Percentiles rank a stretch among this genome's conserved stretches.
These are phyloP conservation scores for Camelina neglecta DNA, from an alignment of 345 rosid species.

Conservation along the genomic window DNA sequence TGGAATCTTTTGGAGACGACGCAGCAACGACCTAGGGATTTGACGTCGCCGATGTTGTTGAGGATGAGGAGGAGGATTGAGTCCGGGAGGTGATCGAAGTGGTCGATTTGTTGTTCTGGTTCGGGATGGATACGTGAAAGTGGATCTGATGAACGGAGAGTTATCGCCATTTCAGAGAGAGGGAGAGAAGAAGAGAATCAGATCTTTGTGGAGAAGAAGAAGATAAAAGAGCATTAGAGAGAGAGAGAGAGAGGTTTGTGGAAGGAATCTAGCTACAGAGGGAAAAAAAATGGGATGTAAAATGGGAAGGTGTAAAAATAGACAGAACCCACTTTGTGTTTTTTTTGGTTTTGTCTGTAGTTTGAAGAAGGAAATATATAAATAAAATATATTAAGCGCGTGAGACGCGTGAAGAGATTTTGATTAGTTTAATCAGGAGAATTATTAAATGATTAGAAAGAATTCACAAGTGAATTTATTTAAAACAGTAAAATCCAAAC, in stretches of 20 bases:
- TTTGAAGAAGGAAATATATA: neutral
- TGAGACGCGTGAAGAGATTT: conserved; percentile 12
- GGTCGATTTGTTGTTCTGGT: conserved; percentile 54
- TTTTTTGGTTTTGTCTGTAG: neutral
- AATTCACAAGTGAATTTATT: no score
- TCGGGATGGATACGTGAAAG: conserved; percentile 58
- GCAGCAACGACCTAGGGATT: conserved; percentile 88
- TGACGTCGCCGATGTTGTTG: conserved; percentile 90
- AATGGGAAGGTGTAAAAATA: no score
- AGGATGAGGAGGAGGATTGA: conserved; percentile 74
- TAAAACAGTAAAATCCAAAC: no score
- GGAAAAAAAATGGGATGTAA: no score
- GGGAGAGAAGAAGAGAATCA: neutral
- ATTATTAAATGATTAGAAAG: neutral
- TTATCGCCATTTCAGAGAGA: conserved; percentile 30
- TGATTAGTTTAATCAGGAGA: neutral
- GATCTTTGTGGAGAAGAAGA: conserved; percentile 37
- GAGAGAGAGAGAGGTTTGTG: neutral
- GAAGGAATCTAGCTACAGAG: no score
- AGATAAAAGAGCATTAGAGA: neutral
- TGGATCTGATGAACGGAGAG: conserved; percentile 59
- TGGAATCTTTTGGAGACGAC: conserved; percentile 84
- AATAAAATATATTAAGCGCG: conserved; percentile 9
- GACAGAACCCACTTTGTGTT: neutral
- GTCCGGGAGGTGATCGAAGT: conserved; percentile 86